phyloP scores from a whole-genome alignment of 768 basidiomycete genomes.

The Leccinum aurantiacum region DNA sequence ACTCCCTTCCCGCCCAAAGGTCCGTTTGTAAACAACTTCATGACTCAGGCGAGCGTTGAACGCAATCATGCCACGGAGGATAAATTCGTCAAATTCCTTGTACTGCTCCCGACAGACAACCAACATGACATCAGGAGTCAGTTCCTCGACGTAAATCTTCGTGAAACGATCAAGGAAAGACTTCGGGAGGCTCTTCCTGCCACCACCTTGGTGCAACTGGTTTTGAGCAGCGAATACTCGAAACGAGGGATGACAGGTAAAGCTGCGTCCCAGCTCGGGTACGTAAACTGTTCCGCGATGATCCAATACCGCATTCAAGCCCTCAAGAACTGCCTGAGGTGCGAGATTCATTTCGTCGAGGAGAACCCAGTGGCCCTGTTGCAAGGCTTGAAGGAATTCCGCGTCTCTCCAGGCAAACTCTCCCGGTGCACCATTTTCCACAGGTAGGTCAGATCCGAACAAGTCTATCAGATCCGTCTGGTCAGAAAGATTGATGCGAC shows the following conservation, averaged over 20 bases:
- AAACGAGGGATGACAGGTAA: constrained; percentile 87
- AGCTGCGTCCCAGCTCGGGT: constrained; percentile 90
- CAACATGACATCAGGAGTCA: constrained; percentile 29
- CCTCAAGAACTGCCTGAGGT: constrained; percentile 94
- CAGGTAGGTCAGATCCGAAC: constrained; percentile 94
- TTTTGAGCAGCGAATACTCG: constrained; percentile 98
- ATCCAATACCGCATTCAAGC: constrained; percentile 93
- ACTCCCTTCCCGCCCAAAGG: too few species aligned
- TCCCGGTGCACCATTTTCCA: constrained; percentile 86
- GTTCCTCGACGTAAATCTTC: constrained; percentile 91
- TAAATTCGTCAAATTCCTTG: too few species aligned
- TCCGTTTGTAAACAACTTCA: too few species aligned
- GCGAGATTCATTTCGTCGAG: constrained; percentile 99
- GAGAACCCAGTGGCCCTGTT: constrained; percentile 96
- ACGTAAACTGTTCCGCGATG: constrained; percentile 94
- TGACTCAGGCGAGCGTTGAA: too few species aligned
- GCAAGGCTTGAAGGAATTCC: constrained; percentile 89
- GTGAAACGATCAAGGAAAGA: constrained; percentile 98
- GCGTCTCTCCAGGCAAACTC: constrained; percentile 98
- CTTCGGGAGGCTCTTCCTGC: constrained; percentile 94
- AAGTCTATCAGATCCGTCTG: constrained; percentile 96
- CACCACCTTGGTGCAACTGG: constrained; percentile 93
- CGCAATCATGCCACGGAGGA: too few species aligned
- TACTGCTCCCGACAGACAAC: too few species aligned
- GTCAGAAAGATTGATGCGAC: constrained; percentile 95